Evolutionary conservation across 148 eudicot genomes (phyloP).

Genomic region (Chenopodium album): DNA sequence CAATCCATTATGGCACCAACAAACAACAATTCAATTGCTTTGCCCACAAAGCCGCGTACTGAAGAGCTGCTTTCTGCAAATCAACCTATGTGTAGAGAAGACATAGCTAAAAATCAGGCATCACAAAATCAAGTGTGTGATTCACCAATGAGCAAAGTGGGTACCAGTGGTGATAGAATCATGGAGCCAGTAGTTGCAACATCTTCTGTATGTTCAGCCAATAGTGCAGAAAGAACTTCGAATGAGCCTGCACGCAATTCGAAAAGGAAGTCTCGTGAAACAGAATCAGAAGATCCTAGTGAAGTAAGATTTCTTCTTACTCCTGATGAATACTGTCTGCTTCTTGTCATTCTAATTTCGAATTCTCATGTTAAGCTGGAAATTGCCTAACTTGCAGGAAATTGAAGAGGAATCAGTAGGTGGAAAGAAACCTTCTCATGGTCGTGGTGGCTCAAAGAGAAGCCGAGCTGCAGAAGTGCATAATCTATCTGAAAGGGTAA

Average conservation of each 20-base stretch:
- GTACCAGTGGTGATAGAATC: slow-evolving; percentile 35
- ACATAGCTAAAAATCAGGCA: slow-evolving; percentile 1
- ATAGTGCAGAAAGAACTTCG: slow-evolving; percentile 69
- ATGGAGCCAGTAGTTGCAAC: slow-evolving; percentile 56
- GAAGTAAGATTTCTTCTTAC: slow-evolving; percentile 50
- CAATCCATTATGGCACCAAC: slow-evolving; percentile 27
- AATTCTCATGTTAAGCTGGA: slow-evolving; percentile 3
- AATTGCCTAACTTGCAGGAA: slow-evolving; percentile 51
- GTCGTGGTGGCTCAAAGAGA: slow-evolving; percentile 74
- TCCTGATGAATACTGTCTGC: slow-evolving; percentile 5
- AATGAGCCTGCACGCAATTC: slow-evolving; percentile 47
- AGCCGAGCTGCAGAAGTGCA: slow-evolving; percentile 99
- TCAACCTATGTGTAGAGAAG: slow-evolving; percentile 9
- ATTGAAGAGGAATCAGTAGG: slow-evolving; percentile 82
- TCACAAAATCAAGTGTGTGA: slow-evolving; percentile 27
- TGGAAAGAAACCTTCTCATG: slow-evolving; percentile 48
- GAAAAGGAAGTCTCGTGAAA: slow-evolving; percentile 69
- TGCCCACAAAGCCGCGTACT: slow-evolving; percentile 31
- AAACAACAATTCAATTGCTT: slow-evolving; percentile 26
- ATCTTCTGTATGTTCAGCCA: slow-evolving; percentile 90
- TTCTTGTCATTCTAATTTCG: slow-evolving; percentile 3
- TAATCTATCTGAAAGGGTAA: slow-evolving; percentile 92
- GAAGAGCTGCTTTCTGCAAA: slow-evolving; percentile 32
- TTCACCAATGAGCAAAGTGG: slow-evolving; percentile 30
- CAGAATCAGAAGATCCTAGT: slow-evolving; percentile 75